Percentiles rank a stretch among this genome's conserved stretches.
Conservation (phyloP, 441 rosid genomes). For the Flueggea neowawraea region DNA sequence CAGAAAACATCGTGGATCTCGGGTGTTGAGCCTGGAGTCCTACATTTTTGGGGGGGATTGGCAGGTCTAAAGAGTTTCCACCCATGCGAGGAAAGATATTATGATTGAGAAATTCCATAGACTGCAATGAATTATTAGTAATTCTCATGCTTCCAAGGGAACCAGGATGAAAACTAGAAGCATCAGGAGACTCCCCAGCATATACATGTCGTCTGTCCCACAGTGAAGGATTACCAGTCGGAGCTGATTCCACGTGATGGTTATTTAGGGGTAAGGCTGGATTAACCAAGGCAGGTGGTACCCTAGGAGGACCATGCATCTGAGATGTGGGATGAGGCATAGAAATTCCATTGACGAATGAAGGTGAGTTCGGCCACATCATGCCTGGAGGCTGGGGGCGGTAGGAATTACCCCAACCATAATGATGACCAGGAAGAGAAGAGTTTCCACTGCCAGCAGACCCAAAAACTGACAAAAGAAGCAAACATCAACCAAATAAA, state of each 20-base stretch:
- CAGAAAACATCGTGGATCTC: conserved; percentile 34
- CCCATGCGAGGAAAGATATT: conserved; percentile 34
- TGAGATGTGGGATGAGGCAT: conserved; percentile 26
- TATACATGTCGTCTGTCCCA: conserved; percentile 53
- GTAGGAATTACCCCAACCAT: conserved; percentile 44
- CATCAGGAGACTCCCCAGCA: conserved; percentile 44
- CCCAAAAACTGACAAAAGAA: conserved; percentile 41
- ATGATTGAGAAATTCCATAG: conserved; percentile 39
- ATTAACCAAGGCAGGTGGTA: conserved; percentile 38
- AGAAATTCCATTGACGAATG: conserved; percentile 43
- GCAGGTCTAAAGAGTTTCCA: conserved; percentile 36
- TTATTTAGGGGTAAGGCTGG: conserved; percentile 32
- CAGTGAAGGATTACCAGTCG: conserved; percentile 37
- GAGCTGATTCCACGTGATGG: conserved; percentile 58
- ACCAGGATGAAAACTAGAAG: conserved; percentile 44
- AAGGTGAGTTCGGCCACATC: conserved; percentile 60
- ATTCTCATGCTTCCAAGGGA: conserved; percentile 52
- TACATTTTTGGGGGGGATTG: conserved; percentile 27
- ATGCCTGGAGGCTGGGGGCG: conserved; percentile 34
- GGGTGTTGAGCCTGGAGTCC: conserved; percentile 51
- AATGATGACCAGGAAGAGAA: conserved; percentile 38
- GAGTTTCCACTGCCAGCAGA: conserved; percentile 35
- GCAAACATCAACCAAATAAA: conserved; percentile 11
- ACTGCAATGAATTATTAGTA: conserved; percentile 28
- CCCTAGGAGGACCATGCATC: conserved; percentile 44